Conservation (phyloP, 2,329 filamentous ascomycete genomes). For the Macrophomina tecta region DNA sequence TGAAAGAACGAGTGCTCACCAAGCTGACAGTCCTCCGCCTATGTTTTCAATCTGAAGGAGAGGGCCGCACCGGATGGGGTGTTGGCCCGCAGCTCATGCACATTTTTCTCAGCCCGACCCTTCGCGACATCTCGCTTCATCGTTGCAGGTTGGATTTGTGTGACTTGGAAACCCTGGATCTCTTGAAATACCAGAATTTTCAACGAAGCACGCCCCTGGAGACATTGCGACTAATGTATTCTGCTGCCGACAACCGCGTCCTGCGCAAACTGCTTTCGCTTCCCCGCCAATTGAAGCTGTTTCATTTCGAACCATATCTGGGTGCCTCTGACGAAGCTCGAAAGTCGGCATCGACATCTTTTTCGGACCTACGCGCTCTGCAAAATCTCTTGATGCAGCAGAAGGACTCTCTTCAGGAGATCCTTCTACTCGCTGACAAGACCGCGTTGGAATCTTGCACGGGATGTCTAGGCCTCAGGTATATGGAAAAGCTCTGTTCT, state of each 20-base stretch:
- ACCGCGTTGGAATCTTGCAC: background rate
- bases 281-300: background rate
- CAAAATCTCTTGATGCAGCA: background rate
- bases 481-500: background rate
- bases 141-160: background rate
- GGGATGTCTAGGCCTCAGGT: background rate
- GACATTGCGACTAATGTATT: background rate
- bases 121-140: background rate
- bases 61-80: background rate
- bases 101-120: slow-evolving; percentile 8
- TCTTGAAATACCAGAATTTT: background rate
- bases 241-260: background rate
- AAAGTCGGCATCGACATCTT: background rate
- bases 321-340: too few species aligned
- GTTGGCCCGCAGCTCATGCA: background rate
- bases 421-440: background rate
- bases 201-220: background rate
- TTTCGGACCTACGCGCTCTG: background rate
- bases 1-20: background rate
- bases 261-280: background rate
- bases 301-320: too few species aligned
- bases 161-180: background rate
- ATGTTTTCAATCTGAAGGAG: background rate
- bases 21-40: background rate
- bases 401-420: background rate